These are phyloP conservation scores for Malassezia vespertilionis DNA, from an alignment of 1,284 basidiomycete species.

Conservation along the genomic window DNA sequence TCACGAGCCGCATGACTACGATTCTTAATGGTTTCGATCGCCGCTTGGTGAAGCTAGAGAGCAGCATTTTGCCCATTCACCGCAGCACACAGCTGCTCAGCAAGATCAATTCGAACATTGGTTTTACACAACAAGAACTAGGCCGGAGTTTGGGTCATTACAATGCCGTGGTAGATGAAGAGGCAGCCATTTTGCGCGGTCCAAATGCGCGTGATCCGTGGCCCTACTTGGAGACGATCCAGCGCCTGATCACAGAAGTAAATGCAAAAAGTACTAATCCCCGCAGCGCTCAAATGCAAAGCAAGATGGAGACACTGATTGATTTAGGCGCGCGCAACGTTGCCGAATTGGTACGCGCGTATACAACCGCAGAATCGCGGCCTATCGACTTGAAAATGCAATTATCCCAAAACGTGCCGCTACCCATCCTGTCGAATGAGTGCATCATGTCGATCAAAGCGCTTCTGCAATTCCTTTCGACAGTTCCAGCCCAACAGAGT, in stretches of 20 bases:
- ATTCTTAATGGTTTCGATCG: conserved; percentile 49
- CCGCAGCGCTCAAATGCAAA: conserved; percentile 33
- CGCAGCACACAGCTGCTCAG: conserved; percentile 38
- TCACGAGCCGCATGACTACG: conserved; percentile 47
- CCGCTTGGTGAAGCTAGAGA: conserved; percentile 44
- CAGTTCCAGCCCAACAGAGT: background rate
- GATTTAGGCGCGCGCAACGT: conserved; percentile 39
- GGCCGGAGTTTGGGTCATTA: conserved; percentile 39
- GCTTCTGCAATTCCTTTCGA: conserved; percentile 18
- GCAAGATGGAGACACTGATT: conserved; percentile 36
- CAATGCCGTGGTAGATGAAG: conserved; percentile 40
- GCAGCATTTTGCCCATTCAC: conserved; percentile 45
- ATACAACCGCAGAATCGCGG: conserved; percentile 31
- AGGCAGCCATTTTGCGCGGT: conserved; percentile 37
- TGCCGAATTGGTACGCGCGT: conserved; percentile 32
- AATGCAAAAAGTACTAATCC: conserved; percentile 29
- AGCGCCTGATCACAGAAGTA: conserved; percentile 35
- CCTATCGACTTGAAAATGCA: conserved; percentile 23
- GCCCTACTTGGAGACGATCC: conserved; percentile 41
- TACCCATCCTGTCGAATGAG: conserved; percentile 20
- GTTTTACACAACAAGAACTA: conserved; percentile 31
- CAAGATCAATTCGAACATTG: conserved; percentile 30
- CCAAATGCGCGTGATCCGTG: conserved; percentile 31
- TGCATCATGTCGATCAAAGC: conserved; percentile 25
- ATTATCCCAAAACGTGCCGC: background rate